Percentiles rank a stretch among this genome's conserved stretches.
These are phyloP conservation scores for Cyclanthera cordifolia DNA, from an alignment of 306 rosid species.

Conservation along the genomic window DNA sequence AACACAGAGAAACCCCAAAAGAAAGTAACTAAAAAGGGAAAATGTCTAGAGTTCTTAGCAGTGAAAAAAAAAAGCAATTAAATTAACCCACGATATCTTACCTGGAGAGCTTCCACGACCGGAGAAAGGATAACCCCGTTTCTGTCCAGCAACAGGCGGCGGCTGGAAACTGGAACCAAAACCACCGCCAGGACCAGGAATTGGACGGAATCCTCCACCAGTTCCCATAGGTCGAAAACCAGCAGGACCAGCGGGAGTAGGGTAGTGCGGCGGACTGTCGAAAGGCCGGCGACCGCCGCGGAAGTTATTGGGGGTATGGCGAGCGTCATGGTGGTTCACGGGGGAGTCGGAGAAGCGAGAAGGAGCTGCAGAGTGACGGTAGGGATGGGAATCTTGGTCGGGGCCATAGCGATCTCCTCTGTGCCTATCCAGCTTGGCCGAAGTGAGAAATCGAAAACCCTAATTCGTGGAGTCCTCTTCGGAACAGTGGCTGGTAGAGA, in stretches of 20 bases:
- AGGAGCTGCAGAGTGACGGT: conserved; percentile 41
- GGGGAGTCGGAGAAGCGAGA: conserved; percentile 69
- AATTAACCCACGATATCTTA: conserved; percentile 8
- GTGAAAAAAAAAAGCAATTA: background rate
- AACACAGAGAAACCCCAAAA: background rate
- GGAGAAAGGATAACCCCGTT: conserved; percentile 58
- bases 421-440: conserved; percentile 83
- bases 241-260: conserved; percentile 32
- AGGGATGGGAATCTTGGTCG: conserved; percentile 25
- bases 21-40: background rate
- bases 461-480: background rate
- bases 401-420: conserved; percentile 70
- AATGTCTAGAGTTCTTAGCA: background rate
- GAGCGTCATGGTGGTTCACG: conserved; percentile 25
- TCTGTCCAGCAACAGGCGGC: conserved; percentile 54
- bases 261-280: conserved; percentile 49
- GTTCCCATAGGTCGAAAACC: conserved; percentile 34
- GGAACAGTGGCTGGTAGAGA: background rate
- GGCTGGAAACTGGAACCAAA: conserved; percentile 31
- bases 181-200: conserved; percentile 25
- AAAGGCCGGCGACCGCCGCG: conserved; percentile 32
- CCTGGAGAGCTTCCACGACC: conserved; percentile 65
- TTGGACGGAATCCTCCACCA: conserved; percentile 27
- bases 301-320: conserved; percentile 39
- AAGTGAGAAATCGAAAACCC: conserved; percentile 22